Evolutionary conservation across 2,329 filamentous ascomycete genomes (phyloP), one percentile per base, ranked within the genome.

Genomic region (Colletotrichum gloeosporioides): DNA sequence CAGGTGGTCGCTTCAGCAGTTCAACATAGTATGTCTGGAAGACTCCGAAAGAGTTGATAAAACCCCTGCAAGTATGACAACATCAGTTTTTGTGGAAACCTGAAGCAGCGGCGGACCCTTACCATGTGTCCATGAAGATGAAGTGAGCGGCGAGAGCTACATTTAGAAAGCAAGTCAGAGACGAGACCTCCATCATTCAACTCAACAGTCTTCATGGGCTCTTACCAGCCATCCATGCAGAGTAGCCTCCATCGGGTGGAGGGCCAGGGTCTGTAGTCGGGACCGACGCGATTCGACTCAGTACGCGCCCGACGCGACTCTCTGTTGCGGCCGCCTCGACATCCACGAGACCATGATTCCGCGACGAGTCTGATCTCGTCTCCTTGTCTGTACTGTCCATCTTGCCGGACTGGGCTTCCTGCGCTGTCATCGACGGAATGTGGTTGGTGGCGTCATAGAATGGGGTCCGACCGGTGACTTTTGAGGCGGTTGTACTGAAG

Each of bases 1-100:
- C 86, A 2, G 84, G 82, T 1, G 82, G 78, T 29, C 82, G 79
- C 7, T 79, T 71, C 4, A 87, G 79, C 3, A 79, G 82, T 29
- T 82, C 76, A 2, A 82, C 84, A 77, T 89, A 89, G 77, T 88
- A 88, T 18, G 85, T 82, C 72, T 89, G 87, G 70, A 88, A 89
- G 9, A 85, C 83, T 4, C 87, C 87, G 73, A 86, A 87, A 16
- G 83, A 85, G 74, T 88, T 88, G 32, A 87, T 82, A 57, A 88
- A 85, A n/a, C 87, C 87, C 86, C 86, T 75, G 8, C 22, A 22
- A 31, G 39, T 12, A 44, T 18, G 22, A 27, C 12, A 13, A 22
- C 5, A 22, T 59, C 25, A 49, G 39, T 55, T 6, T 27, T 9
- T 7, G 10, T n/a, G n/a, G 15, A 25, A 31, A 16, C 13, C 10